phyloP scores from a whole-genome alignment of 2,329 filamentous ascomycete species.

The Ophiostoma populinum region DNA sequence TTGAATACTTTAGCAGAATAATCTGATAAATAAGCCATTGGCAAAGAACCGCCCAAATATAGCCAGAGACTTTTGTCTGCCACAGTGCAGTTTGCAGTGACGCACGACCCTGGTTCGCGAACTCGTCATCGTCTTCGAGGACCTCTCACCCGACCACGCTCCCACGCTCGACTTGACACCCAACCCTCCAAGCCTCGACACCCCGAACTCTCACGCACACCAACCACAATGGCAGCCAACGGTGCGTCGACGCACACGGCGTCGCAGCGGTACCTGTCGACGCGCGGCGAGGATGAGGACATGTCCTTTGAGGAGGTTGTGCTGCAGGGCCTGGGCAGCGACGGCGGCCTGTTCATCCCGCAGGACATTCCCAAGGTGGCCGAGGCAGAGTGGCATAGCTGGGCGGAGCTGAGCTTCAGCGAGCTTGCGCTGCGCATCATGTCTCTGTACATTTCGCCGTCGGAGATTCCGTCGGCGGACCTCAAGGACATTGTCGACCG shows the following conservation, averaged over 20 bases:
- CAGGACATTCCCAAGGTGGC: slow-evolving; percentile 49
- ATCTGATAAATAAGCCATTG: neutral
- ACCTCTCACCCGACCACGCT: too few relatives aligned
- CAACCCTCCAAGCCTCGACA: neutral
- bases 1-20: neutral
- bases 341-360: slow-evolving; percentile 81
- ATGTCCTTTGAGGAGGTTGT: slow-evolving; percentile 85
- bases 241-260: slow-evolving; percentile 11
- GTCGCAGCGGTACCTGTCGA: slow-evolving; percentile 13
- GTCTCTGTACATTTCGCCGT: slow-evolving; percentile 67
- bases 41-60: neutral
- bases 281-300: slow-evolving; percentile 18
- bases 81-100: too few relatives aligned
- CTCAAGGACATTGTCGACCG: slow-evolving; percentile 67
- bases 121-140: too few relatives aligned
- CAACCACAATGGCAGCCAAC: slow-evolving; percentile 8
- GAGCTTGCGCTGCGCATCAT: slow-evolving; percentile 75
- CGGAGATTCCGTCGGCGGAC: slow-evolving; percentile 66
- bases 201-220: neutral
- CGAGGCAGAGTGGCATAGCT: slow-evolving; percentile 33
- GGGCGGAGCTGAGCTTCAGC: slow-evolving; percentile 63
- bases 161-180: neutral
- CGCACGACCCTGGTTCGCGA: too few relatives aligned
- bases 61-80: too few relatives aligned
- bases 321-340: slow-evolving; percentile 69